phyloP scores from a whole-genome alignment of 176 grass and related monocot genomes.

The Elaeis guineensis region DNA sequence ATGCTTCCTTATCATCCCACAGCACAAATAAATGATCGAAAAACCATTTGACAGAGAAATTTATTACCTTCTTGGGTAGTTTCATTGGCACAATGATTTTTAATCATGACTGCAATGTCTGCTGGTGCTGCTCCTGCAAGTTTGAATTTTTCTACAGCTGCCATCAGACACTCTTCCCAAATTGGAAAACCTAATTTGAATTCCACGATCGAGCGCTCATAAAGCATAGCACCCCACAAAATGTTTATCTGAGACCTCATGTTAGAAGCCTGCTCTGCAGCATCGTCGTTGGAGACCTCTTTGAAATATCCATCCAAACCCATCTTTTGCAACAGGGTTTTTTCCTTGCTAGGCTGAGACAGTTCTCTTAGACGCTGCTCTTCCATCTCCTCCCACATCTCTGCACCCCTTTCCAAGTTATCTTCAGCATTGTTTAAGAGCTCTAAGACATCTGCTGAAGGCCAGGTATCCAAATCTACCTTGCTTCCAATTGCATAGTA shows the following conservation, averaged over 20 bases:
- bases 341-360: slow-evolving; percentile 51
- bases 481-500: slow-evolving; percentile 51
- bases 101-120: slow-evolving; percentile 66
- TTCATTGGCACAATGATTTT: slow-evolving; percentile 75
- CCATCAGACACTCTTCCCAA: slow-evolving; percentile 76
- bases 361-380: slow-evolving; percentile 42
- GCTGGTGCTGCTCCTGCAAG: slow-evolving; percentile 45
- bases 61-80: slow-evolving; percentile 66
- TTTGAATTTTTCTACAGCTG: slow-evolving; percentile 82
- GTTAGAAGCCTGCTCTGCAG: slow-evolving; percentile 46
- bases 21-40: too few species aligned
- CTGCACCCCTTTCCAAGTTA: slow-evolving; percentile 64
- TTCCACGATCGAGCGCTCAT: slow-evolving; percentile 79
- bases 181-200: slow-evolving; percentile 61
- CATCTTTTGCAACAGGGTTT: slow-evolving; percentile 38
- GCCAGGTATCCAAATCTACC: slow-evolving; percentile 41
- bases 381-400: slow-evolving; percentile 79
- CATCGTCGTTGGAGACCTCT: slow-evolving; percentile 35
- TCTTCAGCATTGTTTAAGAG: slow-evolving; percentile 81
- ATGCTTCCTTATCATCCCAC: too few species aligned
- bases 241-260: slow-evolving; percentile 79
- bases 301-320: slow-evolving; percentile 35
- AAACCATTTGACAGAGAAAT: not conserved
- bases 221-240: slow-evolving; percentile 88
- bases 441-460: slow-evolving; percentile 44